These are phyloP conservation scores for Trichoderma sp. DNA, from an alignment of 2,329 filamentous ascomycete genomes.

Conservation along the genomic window DNA sequence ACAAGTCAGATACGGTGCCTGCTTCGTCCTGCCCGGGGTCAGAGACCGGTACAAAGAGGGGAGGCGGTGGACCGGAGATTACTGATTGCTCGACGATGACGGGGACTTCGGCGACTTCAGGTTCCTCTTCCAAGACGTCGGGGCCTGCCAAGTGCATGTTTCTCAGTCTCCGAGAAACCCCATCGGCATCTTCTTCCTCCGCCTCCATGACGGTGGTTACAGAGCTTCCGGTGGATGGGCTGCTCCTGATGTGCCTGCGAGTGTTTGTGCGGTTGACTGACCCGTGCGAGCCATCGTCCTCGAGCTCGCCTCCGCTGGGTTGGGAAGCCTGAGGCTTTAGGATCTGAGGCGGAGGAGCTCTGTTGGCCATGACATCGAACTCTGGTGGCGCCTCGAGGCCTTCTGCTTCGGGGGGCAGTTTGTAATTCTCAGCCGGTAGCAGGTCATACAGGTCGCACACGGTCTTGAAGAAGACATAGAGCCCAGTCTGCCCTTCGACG, in stretches of 20 bases:
- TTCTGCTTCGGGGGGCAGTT: conserved; percentile 89
- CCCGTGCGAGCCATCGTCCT: conserved; percentile 52
- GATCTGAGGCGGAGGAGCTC: conserved; percentile 36
- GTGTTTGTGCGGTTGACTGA: conserved; percentile 67
- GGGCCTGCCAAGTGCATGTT: conserved; percentile 49
- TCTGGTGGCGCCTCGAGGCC: conserved; percentile 63
- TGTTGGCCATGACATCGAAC: conserved; percentile 43
- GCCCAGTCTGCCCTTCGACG: conserved; percentile 83
- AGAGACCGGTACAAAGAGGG: conserved; percentile 16
- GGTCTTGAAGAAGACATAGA: conserved; percentile 96
- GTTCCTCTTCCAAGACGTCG: conserved; percentile 61
- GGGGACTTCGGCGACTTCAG: conserved; percentile 43
- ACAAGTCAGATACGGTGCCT: conserved; percentile 18
- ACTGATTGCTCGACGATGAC: conserved; percentile 44
- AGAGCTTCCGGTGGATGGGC: conserved; percentile 74
- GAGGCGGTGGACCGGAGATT: conserved; percentile 25
- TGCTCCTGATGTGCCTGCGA: conserved; percentile 77
- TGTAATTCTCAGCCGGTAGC: conserved; percentile 92
- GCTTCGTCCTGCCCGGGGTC: conserved; percentile 21
- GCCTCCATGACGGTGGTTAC: conserved; percentile 83
- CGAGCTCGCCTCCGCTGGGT: conserved; percentile 35
- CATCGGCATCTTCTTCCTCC: conserved; percentile 68
- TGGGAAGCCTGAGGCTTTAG: conserved; percentile 37
- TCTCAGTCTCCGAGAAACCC: conserved; percentile 48
- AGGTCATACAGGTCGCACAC: conserved; percentile 91